These are phyloP conservation scores for Hibiscus mutabilis DNA, from an alignment of 345 rosid genomes.

Conservation along the genomic window DNA sequence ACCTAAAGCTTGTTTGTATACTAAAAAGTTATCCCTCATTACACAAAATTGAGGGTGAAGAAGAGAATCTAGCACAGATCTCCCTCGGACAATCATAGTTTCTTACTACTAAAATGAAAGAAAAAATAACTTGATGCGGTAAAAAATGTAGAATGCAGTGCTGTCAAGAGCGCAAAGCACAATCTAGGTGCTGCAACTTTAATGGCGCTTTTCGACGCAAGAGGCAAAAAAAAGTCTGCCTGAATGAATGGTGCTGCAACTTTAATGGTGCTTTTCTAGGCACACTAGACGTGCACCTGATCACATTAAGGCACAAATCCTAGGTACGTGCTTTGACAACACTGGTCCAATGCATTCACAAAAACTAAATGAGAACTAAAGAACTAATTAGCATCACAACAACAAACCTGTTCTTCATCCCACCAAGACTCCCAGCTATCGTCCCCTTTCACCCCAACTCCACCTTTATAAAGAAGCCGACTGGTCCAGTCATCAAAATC, in stretches of 20 bases:
- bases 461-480: slow-evolving; percentile 99
- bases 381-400: background rate
- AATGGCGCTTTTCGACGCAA: background rate
- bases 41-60: background rate
- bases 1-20: slow-evolving; percentile 2
- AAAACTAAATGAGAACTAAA: background rate
- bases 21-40: background rate
- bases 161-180: background rate
- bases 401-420: slow-evolving; percentile 90
- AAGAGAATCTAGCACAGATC: background rate
- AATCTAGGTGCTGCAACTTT: background rate
- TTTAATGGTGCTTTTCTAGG: too few species aligned
- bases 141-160: background rate
- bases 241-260: too few species aligned
- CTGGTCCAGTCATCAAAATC: slow-evolving; percentile 96
- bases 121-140: too few species aligned
- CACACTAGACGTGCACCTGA: background rate
- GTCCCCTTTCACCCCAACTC: slow-evolving; percentile 97
- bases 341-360: background rate
- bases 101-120: background rate
- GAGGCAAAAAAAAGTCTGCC: background rate
- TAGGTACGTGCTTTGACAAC: background rate
- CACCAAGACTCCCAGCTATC: slow-evolving; percentile 99
- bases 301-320: background rate
- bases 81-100: background rate